These are phyloP conservation scores for Colletotrichum lentis DNA, from an alignment of 2,329 filamentous ascomycete species.

Conservation along the genomic window DNA sequence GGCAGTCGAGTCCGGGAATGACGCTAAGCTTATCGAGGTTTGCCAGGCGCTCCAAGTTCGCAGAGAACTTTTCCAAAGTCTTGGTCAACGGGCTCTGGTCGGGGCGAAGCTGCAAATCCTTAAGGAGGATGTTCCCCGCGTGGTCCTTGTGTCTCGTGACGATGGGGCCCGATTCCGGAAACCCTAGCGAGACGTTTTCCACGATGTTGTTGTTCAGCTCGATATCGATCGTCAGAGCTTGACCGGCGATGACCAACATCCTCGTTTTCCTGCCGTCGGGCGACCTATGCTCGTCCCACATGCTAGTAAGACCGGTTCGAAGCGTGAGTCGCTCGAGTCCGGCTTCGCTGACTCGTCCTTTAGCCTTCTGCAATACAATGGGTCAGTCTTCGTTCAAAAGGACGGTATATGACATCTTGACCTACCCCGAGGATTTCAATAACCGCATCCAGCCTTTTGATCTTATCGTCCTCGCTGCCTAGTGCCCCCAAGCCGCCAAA, in stretches of 20 bases:
- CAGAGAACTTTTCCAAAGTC: slow-evolving; percentile 73
- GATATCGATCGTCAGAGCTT: slow-evolving; percentile 68
- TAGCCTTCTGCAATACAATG: slow-evolving; percentile 42
- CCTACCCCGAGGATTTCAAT: slow-evolving; percentile 60
- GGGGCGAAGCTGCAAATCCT: slow-evolving; percentile 68
- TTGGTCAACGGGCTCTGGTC: slow-evolving; percentile 73
- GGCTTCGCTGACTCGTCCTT: slow-evolving; percentile 75
- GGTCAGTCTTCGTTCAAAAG: slow-evolving; percentile 42
- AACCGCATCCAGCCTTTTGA: slow-evolving; percentile 63
- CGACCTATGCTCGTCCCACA: slow-evolving; percentile 64
- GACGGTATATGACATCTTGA: slow-evolving; percentile 42
- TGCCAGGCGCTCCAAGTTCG: slow-evolving; percentile 75
- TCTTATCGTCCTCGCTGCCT: slow-evolving; percentile 62
- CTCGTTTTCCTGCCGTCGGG: slow-evolving; percentile 58
- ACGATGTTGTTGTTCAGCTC: slow-evolving; percentile 69
- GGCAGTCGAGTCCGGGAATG: slow-evolving; percentile 74
- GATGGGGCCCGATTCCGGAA: slow-evolving; percentile 66
- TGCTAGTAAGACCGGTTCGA: slow-evolving; percentile 70
- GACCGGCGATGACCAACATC: slow-evolving; percentile 69
- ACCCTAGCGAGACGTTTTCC: slow-evolving; percentile 68
- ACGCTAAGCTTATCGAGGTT: slow-evolving; percentile 76
- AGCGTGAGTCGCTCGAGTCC: slow-evolving; percentile 76
- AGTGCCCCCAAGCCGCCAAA: slow-evolving; percentile 51
- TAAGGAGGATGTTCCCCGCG: slow-evolving; percentile 71
- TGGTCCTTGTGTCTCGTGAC: slow-evolving; percentile 68